Evolutionary conservation across 1,139 yeast species (phyloP), one percentile per base, ranked within the genome.

Genomic region (Barnettozyma hawaiiensis): DNA sequence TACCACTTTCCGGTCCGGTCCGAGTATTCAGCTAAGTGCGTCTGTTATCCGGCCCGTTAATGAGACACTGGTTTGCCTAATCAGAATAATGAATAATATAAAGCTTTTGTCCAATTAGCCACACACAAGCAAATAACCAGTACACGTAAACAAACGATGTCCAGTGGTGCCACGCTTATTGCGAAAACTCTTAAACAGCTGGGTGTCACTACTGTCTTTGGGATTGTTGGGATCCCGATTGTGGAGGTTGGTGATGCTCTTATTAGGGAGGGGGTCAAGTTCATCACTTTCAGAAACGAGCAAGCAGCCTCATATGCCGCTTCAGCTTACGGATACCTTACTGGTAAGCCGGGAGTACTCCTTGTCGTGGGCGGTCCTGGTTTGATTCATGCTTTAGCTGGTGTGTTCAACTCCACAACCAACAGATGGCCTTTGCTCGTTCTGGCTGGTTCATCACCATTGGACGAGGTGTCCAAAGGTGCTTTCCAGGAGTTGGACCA

Each of bases 321-420:
- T 3, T 75, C 83, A 2, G 71, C 74, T 1, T 79, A 80, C 55
- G 85, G 85, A 0, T 80, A 75, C 51, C 58, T 80, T 36, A 78
- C 81, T 4, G 75, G 76, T 1, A 62, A 60, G 44, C 86, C 86
- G 0, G 85, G 83, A 18, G 82, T 80, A 1, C 58, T 78, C 15
- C 63, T 80, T 3, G 83, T 78, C 0, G 86, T 81, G 2, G 86
- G 86, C 18, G 86, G 86, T 0, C 85, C 86, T 0, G 86, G 86
- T 5, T 66, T 80, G 2, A 66, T 80, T 9, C 85, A 80, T 51
- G 80, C 84, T 0, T 52, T 76, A 39, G 74, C 86, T 0, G 86
- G 86, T 8, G 69, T 77, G 2, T 78, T 75, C 52, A 80, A 80
- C 53, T 73, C 85, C 8, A 65, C 64, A 34, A 64, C 71, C 41